Percentiles rank a stretch among this genome's conserved stretches.
Evolutionary conservation across 2,329 filamentous ascomycete species (phyloP).

Genomic region (Cordyceps fumosorosea): DNA sequence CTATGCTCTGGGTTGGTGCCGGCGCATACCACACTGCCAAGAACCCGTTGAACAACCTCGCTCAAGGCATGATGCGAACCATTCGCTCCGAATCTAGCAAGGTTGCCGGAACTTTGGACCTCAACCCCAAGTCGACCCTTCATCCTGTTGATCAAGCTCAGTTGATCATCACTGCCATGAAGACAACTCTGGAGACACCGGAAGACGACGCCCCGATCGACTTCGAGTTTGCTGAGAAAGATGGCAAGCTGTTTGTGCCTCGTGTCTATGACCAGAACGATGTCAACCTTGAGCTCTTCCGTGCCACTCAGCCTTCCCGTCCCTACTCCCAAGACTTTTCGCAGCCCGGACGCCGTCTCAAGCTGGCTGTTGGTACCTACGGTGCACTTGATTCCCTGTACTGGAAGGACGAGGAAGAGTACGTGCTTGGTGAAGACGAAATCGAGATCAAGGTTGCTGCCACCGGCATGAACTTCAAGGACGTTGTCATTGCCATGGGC

Average conservation of each 20-base stretch:
- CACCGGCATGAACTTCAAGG: constrained; percentile 39
- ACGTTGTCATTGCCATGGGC: constrained; percentile 38
- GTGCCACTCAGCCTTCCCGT: constrained; percentile 19
- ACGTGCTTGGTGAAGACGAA: constrained; percentile 27
- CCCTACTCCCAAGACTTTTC: constrained; percentile 32
- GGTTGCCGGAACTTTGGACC: constrained; percentile 38
- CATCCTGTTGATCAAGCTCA: constrained; percentile 23
- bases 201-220: constrained; percentile 19
- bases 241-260: constrained; percentile 24
- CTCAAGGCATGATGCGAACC: constrained; percentile 38
- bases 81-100: constrained; percentile 41
- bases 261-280: constrained; percentile 21
- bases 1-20: constrained; percentile 34
- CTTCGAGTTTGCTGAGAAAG: constrained; percentile 24
- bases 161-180: constrained; percentile 25
- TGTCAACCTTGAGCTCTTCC: constrained; percentile 23
- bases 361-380: constrained; percentile 31
- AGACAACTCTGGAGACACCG: constrained; percentile 16
- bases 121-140: constrained; percentile 32
- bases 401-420: constrained; percentile 29
- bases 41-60: constrained; percentile 36
- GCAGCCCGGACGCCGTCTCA: constrained; percentile 26
- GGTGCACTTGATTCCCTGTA: constrained; percentile 34
- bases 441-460: constrained; percentile 38
- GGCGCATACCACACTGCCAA: constrained; percentile 32